These are phyloP conservation scores for Rhipidocladum racemiflorum DNA, from an alignment of 176 grass and related monocot genomes.

Conservation along the genomic window DNA sequence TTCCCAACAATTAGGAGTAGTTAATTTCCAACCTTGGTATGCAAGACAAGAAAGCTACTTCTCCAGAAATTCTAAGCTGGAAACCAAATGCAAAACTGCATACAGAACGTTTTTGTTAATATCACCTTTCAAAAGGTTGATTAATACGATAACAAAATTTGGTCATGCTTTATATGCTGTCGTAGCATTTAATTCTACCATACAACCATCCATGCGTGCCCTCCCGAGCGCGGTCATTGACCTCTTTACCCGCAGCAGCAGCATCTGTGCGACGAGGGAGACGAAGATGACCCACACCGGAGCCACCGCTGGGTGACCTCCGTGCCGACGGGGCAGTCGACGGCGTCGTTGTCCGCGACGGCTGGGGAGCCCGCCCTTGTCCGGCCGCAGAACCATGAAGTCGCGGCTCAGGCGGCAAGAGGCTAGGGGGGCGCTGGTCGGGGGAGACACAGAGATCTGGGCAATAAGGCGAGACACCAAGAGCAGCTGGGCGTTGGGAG, in stretches of 20 bases:
- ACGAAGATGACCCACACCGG: slow-evolving; percentile 58
- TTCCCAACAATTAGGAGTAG: background rate
- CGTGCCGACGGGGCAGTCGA: slow-evolving; percentile 36
- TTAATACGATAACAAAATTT: background rate
- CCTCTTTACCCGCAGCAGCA: slow-evolving; percentile 44
- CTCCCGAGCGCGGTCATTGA: slow-evolving; percentile 45
- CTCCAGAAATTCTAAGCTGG: background rate
- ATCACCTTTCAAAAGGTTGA: background rate
- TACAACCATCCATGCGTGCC: background rate
- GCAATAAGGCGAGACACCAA: no score
- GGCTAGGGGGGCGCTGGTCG: no score
- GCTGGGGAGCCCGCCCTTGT: slow-evolving; percentile 43
- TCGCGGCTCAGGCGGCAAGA: no score
- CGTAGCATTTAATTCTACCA: background rate
- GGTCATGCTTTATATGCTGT: background rate
- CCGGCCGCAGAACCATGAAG: slow-evolving; percentile 65
- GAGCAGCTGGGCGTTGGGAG: no score
- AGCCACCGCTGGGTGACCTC: slow-evolving; percentile 15
- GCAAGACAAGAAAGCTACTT: background rate
- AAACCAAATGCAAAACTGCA: background rate
- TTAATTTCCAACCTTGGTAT: background rate
- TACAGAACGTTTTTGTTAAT: background rate
- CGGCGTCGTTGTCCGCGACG: slow-evolving; percentile 43
- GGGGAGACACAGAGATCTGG: no score
- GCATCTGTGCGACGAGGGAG: slow-evolving; percentile 53